Evolutionary conservation across 2,329 filamentous ascomycete genomes (phyloP).

Genomic region (Ascochyta rabiei): DNA sequence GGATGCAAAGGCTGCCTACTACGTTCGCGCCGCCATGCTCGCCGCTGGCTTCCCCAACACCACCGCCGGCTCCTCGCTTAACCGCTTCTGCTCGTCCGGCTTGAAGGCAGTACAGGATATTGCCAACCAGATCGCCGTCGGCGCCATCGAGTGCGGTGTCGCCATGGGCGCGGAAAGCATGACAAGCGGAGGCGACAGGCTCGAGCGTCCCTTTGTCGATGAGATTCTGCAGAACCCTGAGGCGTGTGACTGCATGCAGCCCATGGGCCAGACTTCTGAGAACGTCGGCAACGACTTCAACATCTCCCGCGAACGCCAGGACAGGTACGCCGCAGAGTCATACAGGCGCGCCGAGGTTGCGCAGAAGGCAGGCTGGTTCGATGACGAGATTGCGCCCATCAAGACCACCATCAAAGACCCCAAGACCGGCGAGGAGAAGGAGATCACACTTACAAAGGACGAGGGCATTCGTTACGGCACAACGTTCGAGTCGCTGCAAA

Average conservation of each 20-base stretch:
- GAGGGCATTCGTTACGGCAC: conserved; percentile 92
- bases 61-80: conserved; percentile 77
- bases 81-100: conserved; percentile 97
- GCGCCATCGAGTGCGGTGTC: conserved; percentile 85
- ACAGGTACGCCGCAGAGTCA: conserved; percentile 83
- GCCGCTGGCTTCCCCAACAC: conserved; percentile 95
- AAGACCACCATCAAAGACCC: conserved; percentile 80
- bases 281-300: conserved; percentile 93
- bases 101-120: conserved; percentile 96
- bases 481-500: conserved; percentile 78
- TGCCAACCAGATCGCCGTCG: conserved; percentile 80
- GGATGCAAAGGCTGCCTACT: conserved; percentile 86
- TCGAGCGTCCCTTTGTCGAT: conserved; percentile 76
- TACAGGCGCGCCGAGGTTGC: conserved; percentile 87
- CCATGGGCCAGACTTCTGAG: conserved; percentile 98
- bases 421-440: conserved; percentile 77
- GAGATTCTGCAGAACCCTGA: conserved; percentile 77
- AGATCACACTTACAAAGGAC: conserved; percentile 80
- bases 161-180: conserved; percentile 90
- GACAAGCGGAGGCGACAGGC: conserved; percentile 72
- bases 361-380: conserved; percentile 89
- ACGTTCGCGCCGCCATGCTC: conserved; percentile 84
- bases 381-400: conserved; percentile 93
- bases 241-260: conserved; percentile 83
- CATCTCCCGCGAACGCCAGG: conserved; percentile 79